These are phyloP conservation scores for Ophiocordyceps camponoti-saundersi DNA, from an alignment of 2,329 filamentous ascomycete genomes.

Conservation along the genomic window DNA sequence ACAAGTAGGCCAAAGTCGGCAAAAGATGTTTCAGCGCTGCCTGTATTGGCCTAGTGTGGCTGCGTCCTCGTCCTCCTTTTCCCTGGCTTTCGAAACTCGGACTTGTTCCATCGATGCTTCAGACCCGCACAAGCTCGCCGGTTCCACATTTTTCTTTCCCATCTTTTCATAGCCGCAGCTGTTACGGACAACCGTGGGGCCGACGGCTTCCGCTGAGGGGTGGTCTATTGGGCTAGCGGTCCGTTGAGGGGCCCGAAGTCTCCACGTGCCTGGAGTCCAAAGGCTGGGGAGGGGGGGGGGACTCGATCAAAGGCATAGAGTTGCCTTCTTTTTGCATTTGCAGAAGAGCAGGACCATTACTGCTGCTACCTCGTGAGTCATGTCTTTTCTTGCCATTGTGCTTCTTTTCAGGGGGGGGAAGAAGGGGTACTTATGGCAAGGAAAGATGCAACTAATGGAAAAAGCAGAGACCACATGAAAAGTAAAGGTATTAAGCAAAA, in stretches of 20 bases:
- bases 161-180: not conserved
- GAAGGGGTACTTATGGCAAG: no score
- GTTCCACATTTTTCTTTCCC: not conserved
- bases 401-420: no score
- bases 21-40: not conserved
- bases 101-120: not conserved
- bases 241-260: no score
- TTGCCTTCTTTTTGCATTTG: no score
- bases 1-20: not conserved
- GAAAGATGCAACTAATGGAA: not conserved
- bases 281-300: no score
- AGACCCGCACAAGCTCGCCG: not conserved
- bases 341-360: no score
- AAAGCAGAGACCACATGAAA: not conserved
- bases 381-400: no score
- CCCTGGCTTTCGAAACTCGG: not conserved
- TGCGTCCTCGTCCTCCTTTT: not conserved
- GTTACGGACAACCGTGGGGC: not conserved
- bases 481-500: not conserved
- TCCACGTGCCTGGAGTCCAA: not conserved
- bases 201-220: not conserved
- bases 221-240: not conserved
- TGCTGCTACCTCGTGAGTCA: no score
- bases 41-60: not conserved
- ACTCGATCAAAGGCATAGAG: no score